A percentile compares a stretch with the other conserved stretches of the same genome.
phyloP scores from a whole-genome alignment of 2,329 filamentous ascomycete genomes.

The Diaporthe eres region DNA sequence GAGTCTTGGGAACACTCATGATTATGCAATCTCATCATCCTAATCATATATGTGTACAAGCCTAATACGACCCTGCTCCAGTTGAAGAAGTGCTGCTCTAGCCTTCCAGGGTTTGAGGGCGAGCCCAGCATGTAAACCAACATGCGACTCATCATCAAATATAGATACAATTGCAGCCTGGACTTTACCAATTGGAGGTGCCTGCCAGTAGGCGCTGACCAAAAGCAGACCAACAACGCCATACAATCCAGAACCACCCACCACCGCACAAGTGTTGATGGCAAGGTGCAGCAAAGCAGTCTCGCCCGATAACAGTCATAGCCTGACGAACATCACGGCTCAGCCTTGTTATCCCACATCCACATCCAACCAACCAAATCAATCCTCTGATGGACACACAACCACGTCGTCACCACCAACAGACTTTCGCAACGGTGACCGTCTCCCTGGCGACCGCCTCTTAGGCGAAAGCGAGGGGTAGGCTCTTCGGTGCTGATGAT shows the following conservation, averaged over 20 bases:
- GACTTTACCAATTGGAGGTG: neutral
- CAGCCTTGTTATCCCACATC: neutral
- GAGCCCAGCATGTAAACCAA: neutral
- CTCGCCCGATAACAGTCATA: neutral
- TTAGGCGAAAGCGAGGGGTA: slow-evolving; percentile 38
- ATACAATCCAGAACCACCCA: slow-evolving; percentile 3
- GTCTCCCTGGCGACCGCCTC: slow-evolving; percentile 8
- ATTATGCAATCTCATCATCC: slow-evolving; percentile 34
- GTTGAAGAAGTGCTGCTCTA: neutral
- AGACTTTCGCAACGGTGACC: neutral
- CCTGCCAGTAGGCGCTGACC: neutral
- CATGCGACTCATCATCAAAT: slow-evolving; percentile 4
- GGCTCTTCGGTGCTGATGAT: slow-evolving; percentile 41
- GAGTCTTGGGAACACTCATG: slow-evolving; percentile 9
- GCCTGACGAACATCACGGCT: neutral
- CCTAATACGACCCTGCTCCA: slow-evolving; percentile 6
- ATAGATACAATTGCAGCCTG: slow-evolving; percentile 16
- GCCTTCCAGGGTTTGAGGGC: neutral
- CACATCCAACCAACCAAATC: neutral
- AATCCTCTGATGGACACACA: too few species aligned
- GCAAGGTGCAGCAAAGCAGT: neutral
- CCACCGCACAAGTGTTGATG: neutral
- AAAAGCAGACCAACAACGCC: slow-evolving; percentile 26
- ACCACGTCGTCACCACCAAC: neutral
- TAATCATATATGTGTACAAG: slow-evolving; percentile 35